These are phyloP conservation scores for Pichia scutulata DNA, from an alignment of 805 yeast species.

Conservation along the genomic window DNA sequence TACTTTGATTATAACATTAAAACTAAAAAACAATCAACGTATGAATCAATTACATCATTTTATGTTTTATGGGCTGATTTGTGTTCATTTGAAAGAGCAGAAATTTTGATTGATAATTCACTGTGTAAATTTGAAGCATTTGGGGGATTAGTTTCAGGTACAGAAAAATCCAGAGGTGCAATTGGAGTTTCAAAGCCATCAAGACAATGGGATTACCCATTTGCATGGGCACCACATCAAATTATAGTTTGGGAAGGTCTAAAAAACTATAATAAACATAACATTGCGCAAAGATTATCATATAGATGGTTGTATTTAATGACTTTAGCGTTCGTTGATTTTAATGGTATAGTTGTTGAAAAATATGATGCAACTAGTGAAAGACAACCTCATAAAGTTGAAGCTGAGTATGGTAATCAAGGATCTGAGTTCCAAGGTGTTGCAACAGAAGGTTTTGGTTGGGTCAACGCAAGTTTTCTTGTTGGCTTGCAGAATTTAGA, in stretches of 20 bases:
- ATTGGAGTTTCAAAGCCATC: slow-evolving; percentile 67
- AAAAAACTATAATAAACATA: slow-evolving; percentile 55
- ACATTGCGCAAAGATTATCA: slow-evolving; percentile 60
- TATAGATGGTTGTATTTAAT: slow-evolving; percentile 88
- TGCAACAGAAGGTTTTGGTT: slow-evolving; percentile 94
- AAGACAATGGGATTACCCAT: slow-evolving; percentile 97
- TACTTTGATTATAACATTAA: slow-evolving; percentile 79
- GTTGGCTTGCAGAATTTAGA: slow-evolving; percentile 64
- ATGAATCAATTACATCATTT: slow-evolving; percentile 82
- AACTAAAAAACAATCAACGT: slow-evolving; percentile 44
- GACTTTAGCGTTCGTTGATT: slow-evolving; percentile 85
- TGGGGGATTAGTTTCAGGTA: slow-evolving; percentile 88
- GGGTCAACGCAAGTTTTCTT: slow-evolving; percentile 89
- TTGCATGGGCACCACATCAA: slow-evolving; percentile 99
- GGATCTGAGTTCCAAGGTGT: slow-evolving; percentile 90
- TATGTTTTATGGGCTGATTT: slow-evolving; percentile 93
- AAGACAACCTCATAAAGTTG: slow-evolving; percentile 82
- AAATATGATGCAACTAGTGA: slow-evolving; percentile 85
- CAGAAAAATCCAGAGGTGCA: slow-evolving; percentile 64
- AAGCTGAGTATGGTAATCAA: slow-evolving; percentile 96
- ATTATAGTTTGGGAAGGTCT: slow-evolving; percentile 90
- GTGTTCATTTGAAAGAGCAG: slow-evolving; percentile 58
- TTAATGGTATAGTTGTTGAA: slow-evolving; percentile 91
- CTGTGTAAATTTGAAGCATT: slow-evolving; percentile 67
- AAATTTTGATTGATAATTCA: slow-evolving; percentile 45